These are phyloP conservation scores for Rhizophagus sp. DNA, from an alignment of 192 early-diverging fungal species.

Conservation along the genomic window DNA sequence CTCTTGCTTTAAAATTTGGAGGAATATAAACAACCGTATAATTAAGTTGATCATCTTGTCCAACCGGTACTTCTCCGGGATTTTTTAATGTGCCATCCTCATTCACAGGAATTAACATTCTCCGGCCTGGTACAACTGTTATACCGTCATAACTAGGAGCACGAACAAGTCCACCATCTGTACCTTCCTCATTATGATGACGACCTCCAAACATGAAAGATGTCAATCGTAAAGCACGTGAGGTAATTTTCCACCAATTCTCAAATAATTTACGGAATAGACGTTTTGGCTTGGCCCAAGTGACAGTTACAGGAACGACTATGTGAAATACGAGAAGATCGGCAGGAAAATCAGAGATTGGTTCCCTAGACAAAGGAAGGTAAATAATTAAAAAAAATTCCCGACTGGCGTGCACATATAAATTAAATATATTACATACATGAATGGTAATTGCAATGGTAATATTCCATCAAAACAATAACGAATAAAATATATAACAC, in stretches of 20 bases:
- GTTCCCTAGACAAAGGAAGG: conserved; percentile 46
- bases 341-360: conserved; percentile 73
- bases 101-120: conserved; percentile 82
- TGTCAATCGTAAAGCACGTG: conserved; percentile 67
- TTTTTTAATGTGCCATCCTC: conserved; percentile 53
- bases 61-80: conserved; percentile 60
- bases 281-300: conserved; percentile 61
- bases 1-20: conserved; percentile 59
- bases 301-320: conserved; percentile 66
- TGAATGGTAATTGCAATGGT: conserved; percentile 66
- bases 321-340: conserved; percentile 77
- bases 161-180: conserved; percentile 68
- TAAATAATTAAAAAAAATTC: neutral
- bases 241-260: conserved; percentile 74
- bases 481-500: conserved; percentile 43
- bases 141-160: conserved; percentile 86
- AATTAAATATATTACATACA: conserved; percentile 51
- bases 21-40: conserved; percentile 87
- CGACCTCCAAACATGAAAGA: conserved; percentile 83
- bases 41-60: conserved; percentile 62
- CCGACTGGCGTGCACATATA: conserved; percentile 21
- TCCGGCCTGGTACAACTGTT: conserved; percentile 73
- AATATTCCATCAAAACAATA: conserved; percentile 42
- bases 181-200: conserved; percentile 73
- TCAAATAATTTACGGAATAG: conserved; percentile 55